Base-by-base conservation (phyloP, 305 asterid species). In the Plantago lanceolata region DNA sequence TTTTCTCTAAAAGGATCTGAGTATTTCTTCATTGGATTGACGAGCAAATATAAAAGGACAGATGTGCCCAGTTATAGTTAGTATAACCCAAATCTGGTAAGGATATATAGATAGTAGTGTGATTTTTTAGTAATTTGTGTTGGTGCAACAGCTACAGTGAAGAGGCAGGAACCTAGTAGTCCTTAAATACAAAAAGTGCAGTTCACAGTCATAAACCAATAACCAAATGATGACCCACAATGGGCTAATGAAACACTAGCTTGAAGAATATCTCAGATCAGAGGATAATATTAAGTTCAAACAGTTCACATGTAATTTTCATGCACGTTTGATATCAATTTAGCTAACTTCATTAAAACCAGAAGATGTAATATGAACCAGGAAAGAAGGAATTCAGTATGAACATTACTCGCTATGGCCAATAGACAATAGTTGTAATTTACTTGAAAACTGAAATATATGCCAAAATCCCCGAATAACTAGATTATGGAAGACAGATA, bases 391-490 rank as follows among this genome's bases (percentile, higher is more conserved):
- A 62, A 31, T n/a, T n/a, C n/a, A n/a, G 13, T 63, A 65, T 19
- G 37, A 57, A 61, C 59, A 67, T 45, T 9, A n/a, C 51, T 66
- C 57, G 73, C 33, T 16, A 45, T 54, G 48, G 40, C 19, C 48
- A 37, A 44, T n/a, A n/a, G n/a, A n/a, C n/a, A n/a, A n/a, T 7
- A 29, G 26, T 19, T 40, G 26, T 35, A 43, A 47, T 56, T 31
- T 44, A 43, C 20, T 20, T 48, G 29, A 44, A 26, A 43, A 17
- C 18, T 48, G 29, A 44, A 26, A 26, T 61, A 48, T 51, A 57
- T 43, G 59, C 29, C n/a, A 59, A 20, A 73, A 44, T 45, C 62
- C 49, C 60, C 21, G n/a, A 37, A 66, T 45, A 69, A 56, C 16
- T 56, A 19, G 15, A 29, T n/a, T 18, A 15, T 29, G 26, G 61